Conservation (phyloP, 257 asterid species). For the Solanum appendiculatum region DNA sequence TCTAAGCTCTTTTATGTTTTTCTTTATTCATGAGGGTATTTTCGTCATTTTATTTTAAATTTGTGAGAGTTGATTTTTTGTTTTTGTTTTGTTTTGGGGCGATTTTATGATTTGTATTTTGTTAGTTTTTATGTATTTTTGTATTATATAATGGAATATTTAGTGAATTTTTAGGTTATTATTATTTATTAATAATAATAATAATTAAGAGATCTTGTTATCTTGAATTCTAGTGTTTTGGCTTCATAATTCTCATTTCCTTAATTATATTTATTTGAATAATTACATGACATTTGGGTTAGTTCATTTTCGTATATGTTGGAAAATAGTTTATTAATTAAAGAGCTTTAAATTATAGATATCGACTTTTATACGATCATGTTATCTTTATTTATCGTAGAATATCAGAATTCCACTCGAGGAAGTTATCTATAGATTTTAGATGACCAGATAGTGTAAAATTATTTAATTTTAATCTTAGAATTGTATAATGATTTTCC, state of each 20-base stretch:
- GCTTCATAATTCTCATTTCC: background rate
- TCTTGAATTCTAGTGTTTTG: background rate
- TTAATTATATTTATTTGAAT: background rate
- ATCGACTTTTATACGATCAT: background rate
- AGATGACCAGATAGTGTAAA: background rate
- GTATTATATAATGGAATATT: background rate
- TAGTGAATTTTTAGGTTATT: background rate
- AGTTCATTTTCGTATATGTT: background rate
- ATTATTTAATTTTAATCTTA: background rate
- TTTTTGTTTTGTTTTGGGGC: background rate
- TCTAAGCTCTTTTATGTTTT: constrained; percentile 4
- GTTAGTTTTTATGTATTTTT: background rate
- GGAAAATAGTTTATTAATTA: background rate
- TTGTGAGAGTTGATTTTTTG: background rate
- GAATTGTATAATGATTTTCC: background rate
- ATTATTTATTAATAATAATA: background rate
- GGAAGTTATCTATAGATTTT: background rate
- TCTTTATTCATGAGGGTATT: background rate
- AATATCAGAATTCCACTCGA: background rate
- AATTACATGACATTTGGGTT: background rate
- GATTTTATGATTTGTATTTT: background rate
- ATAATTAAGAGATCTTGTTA: background rate
- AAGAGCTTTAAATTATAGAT: background rate
- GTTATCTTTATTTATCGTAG: background rate
- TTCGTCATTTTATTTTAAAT: background rate